Evolutionary conservation across 2,329 filamentous ascomycete genomes (phyloP).

Genomic region (Akanthomyces uredinophilus): DNA sequence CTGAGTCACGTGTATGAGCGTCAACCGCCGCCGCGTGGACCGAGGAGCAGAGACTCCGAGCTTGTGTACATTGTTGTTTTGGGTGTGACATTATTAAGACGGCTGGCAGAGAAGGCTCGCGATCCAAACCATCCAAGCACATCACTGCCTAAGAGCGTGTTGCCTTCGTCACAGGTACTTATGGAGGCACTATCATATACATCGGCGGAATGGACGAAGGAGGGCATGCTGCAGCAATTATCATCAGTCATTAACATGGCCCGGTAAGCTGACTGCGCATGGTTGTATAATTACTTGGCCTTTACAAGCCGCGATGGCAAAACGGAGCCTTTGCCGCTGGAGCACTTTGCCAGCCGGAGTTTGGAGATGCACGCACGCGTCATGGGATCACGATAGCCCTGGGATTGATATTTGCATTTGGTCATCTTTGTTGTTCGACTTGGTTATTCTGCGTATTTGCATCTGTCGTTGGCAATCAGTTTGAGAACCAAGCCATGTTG

Average conservation of each 20-base stretch:
- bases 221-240: conserved; percentile 63
- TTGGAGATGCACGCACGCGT: conserved; percentile 2
- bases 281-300: conserved; percentile 12
- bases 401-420: conserved; percentile 9
- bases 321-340: neutral
- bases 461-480: conserved; percentile 6
- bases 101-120: conserved; percentile 61
- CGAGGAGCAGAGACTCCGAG: conserved; percentile 42
- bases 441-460: neutral
- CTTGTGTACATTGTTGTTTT: conserved; percentile 61
- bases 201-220: conserved; percentile 57
- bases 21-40: conserved; percentile 25
- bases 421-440: neutral
- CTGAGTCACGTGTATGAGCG: conserved; percentile 61
- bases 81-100: conserved; percentile 62
- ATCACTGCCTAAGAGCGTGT: conserved; percentile 53
- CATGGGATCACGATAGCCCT: conserved; percentile 8
- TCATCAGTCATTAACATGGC: conserved; percentile 46
- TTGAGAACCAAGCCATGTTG: neutral
- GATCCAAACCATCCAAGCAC: conserved; percentile 48
- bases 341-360: conserved; percentile 1
- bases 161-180: conserved; percentile 63
- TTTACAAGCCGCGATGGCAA: neutral
- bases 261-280: conserved; percentile 70
- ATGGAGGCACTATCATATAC: conserved; percentile 61